These are phyloP conservation scores for Xanthoceras sorbifolium DNA, from an alignment of 345 rosid genomes.

Conservation along the genomic window DNA sequence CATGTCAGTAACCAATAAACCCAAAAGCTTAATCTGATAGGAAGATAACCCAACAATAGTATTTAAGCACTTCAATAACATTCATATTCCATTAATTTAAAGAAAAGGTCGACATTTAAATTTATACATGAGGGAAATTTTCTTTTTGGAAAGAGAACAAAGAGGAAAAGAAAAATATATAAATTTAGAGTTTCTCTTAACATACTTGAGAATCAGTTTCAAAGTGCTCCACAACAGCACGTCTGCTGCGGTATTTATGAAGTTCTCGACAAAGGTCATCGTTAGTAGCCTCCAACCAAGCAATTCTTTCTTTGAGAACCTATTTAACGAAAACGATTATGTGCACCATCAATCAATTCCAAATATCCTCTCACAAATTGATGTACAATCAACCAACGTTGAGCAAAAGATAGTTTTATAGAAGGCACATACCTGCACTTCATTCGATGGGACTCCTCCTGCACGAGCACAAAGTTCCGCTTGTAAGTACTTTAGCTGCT, in stretches of 20 bases:
- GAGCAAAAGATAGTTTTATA: not conserved
- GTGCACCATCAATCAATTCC: not conserved
- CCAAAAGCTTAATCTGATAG: too few relatives aligned
- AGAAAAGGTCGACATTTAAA: constrained; percentile 13
- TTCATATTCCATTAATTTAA: constrained; percentile 11
- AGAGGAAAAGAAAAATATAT: not conserved
- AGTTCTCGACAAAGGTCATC: constrained; percentile 71
- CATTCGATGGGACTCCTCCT: constrained; percentile 51
- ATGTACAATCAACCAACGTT: constrained; percentile 12
- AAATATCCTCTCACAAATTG: not conserved
- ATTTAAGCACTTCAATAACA: too few relatives aligned
- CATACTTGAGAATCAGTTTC: constrained; percentile 59
- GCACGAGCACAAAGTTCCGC: constrained; percentile 65
- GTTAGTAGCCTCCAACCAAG: constrained; percentile 70
- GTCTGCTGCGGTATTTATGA: constrained; percentile 65
- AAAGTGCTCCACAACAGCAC: constrained; percentile 44
- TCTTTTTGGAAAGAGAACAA: not conserved
- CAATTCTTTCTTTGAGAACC: constrained; percentile 66
- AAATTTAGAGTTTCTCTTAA: constrained; percentile 3
- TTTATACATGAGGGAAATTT: constrained; percentile 2
- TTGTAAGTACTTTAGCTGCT: constrained; percentile 62
- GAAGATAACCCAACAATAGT: too few relatives aligned
- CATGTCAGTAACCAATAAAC: too few relatives aligned
- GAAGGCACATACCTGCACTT: constrained; percentile 50
- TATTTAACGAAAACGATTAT: constrained; percentile 21